Evolutionary conservation across 371 early-diverging fungal species (phyloP).

Genomic region (Lichtheimia hyalospora): DNA sequence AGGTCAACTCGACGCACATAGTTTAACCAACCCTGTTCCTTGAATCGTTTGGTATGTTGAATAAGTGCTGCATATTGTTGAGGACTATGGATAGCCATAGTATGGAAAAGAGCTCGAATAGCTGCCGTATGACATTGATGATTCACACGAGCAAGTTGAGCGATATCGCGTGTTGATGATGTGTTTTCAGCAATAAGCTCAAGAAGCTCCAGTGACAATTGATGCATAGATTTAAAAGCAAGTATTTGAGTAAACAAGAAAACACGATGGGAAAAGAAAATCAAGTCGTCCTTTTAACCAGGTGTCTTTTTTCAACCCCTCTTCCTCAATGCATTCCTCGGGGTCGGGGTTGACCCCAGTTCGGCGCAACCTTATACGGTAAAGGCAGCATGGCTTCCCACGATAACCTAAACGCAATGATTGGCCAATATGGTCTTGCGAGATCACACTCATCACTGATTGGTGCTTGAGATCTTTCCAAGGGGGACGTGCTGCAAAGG

Average conservation of each 20-base stretch:
- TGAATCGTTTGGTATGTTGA: conserved; percentile 5
- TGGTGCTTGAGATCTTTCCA: conserved; percentile 10
- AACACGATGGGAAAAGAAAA: not conserved
- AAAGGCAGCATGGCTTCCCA: conserved; percentile 3
- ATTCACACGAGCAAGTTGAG: conserved; percentile 20
- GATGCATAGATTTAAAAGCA: conserved; percentile 20
- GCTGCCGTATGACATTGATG: conserved; percentile 16
- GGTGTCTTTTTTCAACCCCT: conserved; percentile 1
- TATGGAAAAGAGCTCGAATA: conserved; percentile 20
- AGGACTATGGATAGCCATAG: conserved; percentile 29
- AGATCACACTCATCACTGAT: conserved; percentile 8
- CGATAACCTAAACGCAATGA: conserved; percentile 8
- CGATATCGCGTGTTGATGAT: conserved; percentile 15
- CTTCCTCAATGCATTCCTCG: no score
- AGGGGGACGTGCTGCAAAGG: no score
- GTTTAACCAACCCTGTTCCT: conserved; percentile 7
- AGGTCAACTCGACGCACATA: conserved; percentile 30
- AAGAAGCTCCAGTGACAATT: conserved; percentile 29
- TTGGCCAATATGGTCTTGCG: conserved; percentile 8
- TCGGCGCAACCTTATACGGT: no score
- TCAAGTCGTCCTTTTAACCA: not conserved
- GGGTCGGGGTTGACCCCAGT: no score
- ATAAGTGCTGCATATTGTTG: conserved; percentile 24
- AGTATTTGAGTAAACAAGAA: not conserved
- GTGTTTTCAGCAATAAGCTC: conserved; percentile 22